A percentile compares a stretch with the other conserved stretches of the same genome.
Conservation (phyloP, 139 green algal species). For the Yamagishiella unicocca region DNA sequence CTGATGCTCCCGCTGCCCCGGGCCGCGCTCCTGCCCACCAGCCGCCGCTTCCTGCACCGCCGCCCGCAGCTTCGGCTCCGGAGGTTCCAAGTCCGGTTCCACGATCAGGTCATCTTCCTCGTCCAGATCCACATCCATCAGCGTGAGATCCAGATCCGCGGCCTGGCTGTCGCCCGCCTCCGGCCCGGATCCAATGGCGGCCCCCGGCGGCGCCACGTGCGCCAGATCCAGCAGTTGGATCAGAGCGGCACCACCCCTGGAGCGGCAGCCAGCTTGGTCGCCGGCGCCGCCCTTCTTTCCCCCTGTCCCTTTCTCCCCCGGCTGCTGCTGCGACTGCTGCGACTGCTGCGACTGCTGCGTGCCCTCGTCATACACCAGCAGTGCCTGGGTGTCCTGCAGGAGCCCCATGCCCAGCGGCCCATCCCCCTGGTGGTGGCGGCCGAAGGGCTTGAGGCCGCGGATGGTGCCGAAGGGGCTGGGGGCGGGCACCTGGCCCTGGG, state of each 20-base stretch:
- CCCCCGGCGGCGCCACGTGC: neutral
- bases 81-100: constrained; percentile 27
- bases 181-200: neutral
- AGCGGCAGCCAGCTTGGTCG: neutral
- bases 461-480: constrained; percentile 6
- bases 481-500: neutral
- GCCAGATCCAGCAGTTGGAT: constrained; percentile 15
- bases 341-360: constrained; percentile 17
- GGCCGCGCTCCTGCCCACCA: neutral
- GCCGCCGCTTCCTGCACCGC: too few species aligned
- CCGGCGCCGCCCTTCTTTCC: neutral
- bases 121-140: constrained; percentile 8
- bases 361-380: constrained; percentile 13
- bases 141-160: neutral
- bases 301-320: neutral
- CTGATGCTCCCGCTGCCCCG: neutral
- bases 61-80: neutral
- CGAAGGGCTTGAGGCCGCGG: neutral
- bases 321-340: neutral
- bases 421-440: too few species aligned
- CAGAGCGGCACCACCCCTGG: neutral
- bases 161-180: neutral
- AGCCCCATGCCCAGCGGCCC: neutral
- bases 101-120: constrained; percentile 45
- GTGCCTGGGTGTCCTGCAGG: neutral